Percentiles rank a stretch among this genome's conserved stretches.
phyloP scores from a whole-genome alignment of 352 stramenopile genomes.

The Phytophthora meadii region DNA sequence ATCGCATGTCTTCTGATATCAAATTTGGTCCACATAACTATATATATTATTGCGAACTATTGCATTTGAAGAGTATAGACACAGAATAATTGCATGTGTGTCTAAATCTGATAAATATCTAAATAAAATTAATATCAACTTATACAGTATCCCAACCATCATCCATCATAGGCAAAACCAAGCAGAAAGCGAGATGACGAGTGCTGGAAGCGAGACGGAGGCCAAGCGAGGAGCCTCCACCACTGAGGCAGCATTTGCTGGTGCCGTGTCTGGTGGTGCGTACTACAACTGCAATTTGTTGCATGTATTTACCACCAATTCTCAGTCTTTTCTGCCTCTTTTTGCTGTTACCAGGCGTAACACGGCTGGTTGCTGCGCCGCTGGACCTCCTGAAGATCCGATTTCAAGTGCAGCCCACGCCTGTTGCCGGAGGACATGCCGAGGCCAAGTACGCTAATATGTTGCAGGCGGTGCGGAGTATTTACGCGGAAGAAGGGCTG shows the following conservation, averaged over 20 bases:
- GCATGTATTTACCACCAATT: background rate
- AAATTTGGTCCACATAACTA: constrained; percentile 7
- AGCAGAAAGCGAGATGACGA: constrained; percentile 26
- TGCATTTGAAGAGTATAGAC: background rate
- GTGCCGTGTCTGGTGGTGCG: constrained; percentile 68
- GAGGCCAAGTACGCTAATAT: constrained; percentile 62
- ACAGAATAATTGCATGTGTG: background rate
- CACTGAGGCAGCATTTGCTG: constrained; percentile 61
- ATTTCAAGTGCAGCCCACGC: constrained; percentile 80
- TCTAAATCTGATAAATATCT: background rate
- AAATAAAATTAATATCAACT: background rate
- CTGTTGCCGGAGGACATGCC: constrained; percentile 33
- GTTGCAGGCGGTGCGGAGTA: constrained; percentile 62
- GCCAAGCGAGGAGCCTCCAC: constrained; percentile 42
- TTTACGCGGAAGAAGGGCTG: constrained; percentile 83
- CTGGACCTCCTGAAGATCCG: constrained; percentile 85
- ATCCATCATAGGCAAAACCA: constrained; percentile 21
- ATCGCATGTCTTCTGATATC: constrained; percentile 7
- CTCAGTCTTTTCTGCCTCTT: constrained; percentile 3
- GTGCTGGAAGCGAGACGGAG: constrained; percentile 10
- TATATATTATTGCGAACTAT: background rate
- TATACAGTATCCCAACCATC: constrained; percentile 4
- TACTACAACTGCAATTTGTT: background rate
- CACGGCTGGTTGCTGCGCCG: constrained; percentile 75
- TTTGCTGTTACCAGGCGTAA: constrained; percentile 44